Percentiles rank a stretch among this genome's conserved stretches.
phyloP scores from a whole-genome alignment of 2,329 filamentous ascomycete species.

The Exophiala alcalophila region DNA sequence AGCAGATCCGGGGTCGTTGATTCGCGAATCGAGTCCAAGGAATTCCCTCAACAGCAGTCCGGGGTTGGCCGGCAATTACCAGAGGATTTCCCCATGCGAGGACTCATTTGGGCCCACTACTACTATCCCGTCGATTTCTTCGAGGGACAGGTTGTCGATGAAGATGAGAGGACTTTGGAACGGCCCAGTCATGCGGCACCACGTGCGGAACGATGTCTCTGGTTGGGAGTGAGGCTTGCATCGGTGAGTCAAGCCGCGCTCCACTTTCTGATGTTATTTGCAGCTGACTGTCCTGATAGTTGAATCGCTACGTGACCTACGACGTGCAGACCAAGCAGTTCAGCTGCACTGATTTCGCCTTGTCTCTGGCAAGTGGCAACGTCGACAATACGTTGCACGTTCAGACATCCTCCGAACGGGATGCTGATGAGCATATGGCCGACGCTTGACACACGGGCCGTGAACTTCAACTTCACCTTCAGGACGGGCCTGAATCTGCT shows the following conservation, averaged over 20 bases:
- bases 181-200: constrained; percentile 47
- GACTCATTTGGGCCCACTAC: constrained; percentile 51
- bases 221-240: constrained; percentile 46
- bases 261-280: neutral
- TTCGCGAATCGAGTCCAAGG: constrained; percentile 37
- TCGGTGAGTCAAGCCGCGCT: constrained; percentile 35
- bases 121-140: constrained; percentile 55
- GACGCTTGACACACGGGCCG: constrained; percentile 17
- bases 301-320: constrained; percentile 42
- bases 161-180: constrained; percentile 55
- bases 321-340: constrained; percentile 34
- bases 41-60: constrained; percentile 45
- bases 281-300: constrained; percentile 21
- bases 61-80: constrained; percentile 49
- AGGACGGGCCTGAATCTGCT: too few relatives aligned
- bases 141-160: constrained; percentile 47
- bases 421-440: constrained; percentile 15
- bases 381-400: constrained; percentile 17
- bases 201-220: constrained; percentile 53
- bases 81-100: constrained; percentile 59
- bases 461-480: too few relatives aligned
- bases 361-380: constrained; percentile 6
- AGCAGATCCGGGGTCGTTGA: constrained; percentile 39
- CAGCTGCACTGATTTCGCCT: constrained; percentile 31
- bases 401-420: constrained; percentile 1